These are phyloP conservation scores for Gleditsia sinensis DNA, from an alignment of 306 rosid species.

Conservation along the genomic window DNA sequence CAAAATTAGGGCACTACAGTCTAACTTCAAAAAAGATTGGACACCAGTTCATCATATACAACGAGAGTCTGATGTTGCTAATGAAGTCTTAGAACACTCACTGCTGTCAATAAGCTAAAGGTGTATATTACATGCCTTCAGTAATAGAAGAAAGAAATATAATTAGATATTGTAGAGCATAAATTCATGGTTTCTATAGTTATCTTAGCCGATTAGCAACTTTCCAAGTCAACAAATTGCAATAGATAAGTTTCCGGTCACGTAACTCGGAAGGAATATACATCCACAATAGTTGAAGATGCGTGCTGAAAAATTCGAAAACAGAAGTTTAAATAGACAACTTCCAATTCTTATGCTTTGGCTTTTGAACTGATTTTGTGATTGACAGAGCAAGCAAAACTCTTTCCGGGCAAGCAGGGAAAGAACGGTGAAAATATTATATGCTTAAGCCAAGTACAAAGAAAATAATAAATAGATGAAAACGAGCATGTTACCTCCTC, in stretches of 20 bases:
- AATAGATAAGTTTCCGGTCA: neutral
- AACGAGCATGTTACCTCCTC: constrained; percentile 40
- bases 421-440: neutral
- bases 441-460: neutral
- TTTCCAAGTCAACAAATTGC: neutral
- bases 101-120: neutral
- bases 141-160: neutral
- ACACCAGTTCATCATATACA: too few species aligned
- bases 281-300: neutral
- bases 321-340: neutral
- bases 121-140: neutral
- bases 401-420: neutral
- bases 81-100: neutral
- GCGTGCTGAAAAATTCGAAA: neutral
- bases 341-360: neutral
- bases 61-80: neutral
- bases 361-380: neutral
- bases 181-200: neutral
- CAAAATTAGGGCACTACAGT: too few species aligned
- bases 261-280: neutral
- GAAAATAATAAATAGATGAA: neutral
- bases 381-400: neutral
- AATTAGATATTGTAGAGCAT: neutral
- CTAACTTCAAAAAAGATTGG: too few species aligned
- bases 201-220: neutral